Percentiles rank a stretch among this genome's conserved stretches.
Conservation (phyloP, 1,139 yeast species). For the Blastobotrys persicus region DNA sequence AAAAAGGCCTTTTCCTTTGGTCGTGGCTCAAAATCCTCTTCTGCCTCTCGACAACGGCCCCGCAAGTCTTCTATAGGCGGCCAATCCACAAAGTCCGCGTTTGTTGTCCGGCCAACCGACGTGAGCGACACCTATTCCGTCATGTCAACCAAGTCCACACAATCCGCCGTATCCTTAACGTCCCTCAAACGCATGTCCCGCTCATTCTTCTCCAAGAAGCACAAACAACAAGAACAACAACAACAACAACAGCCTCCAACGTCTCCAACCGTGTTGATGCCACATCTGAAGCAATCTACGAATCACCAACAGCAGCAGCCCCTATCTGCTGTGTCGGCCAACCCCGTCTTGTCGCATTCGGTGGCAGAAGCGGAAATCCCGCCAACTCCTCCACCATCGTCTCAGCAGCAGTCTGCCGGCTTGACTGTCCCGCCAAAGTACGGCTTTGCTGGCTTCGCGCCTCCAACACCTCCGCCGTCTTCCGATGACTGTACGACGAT, state of each 20-base stretch:
- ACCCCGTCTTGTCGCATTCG: slow-evolving; percentile 27
- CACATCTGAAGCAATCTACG: slow-evolving; percentile 2
- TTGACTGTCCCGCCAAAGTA: slow-evolving; percentile 2
- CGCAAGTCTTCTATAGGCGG: slow-evolving; percentile 16
- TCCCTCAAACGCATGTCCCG: slow-evolving; percentile 26
- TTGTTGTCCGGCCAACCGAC: slow-evolving; percentile 20
- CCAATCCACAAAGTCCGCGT: slow-evolving; percentile 17
- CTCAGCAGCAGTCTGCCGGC: slow-evolving; percentile 4
- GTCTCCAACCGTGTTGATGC: slow-evolving; percentile 10
- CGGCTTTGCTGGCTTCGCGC: slow-evolving; percentile 3
- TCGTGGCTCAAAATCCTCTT: slow-evolving; percentile 7
- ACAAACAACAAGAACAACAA: slow-evolving; percentile 7
- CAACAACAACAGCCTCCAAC: background rate
- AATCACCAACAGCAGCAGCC: slow-evolving; percentile 9
- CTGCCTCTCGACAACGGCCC: slow-evolving; percentile 13
- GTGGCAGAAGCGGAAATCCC: slow-evolving; percentile 29
- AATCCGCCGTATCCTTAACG: slow-evolving; percentile 32
- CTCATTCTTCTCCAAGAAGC: slow-evolving; percentile 12
- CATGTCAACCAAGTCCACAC: slow-evolving; percentile 27
- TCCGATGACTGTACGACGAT: slow-evolving; percentile 3
- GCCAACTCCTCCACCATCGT: slow-evolving; percentile 8
- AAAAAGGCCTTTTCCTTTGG: slow-evolving; percentile 31
- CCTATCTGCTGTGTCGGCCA: slow-evolving; percentile 8
- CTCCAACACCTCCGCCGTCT: slow-evolving; percentile 16
- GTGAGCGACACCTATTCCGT: slow-evolving; percentile 26